Percentiles rank a stretch among this genome's conserved stretches.
Evolutionary conservation across 768 basidiomycete species (phyloP).

Genomic region (Suillus paluster): DNA sequence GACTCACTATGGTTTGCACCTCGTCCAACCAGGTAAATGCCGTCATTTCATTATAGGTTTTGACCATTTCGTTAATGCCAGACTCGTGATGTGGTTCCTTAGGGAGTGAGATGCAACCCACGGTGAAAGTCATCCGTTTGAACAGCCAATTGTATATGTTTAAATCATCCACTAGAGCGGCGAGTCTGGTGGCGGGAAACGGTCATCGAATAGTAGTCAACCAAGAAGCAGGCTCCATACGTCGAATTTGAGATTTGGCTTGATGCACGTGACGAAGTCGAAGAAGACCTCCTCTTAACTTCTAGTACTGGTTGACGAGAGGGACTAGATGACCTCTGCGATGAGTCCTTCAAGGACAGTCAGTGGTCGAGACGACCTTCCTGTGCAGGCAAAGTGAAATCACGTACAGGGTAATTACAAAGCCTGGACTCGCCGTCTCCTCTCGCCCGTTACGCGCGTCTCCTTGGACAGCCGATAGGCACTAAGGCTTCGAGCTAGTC

Average conservation of each 20-base stretch:
- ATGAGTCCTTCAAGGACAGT: neutral
- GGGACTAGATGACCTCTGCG: neutral
- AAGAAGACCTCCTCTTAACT: neutral
- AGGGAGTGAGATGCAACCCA: neutral
- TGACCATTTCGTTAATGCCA: neutral
- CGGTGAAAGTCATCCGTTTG: neutral
- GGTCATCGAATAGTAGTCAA: neutral
- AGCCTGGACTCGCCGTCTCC: neutral
- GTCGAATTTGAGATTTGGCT: neutral
- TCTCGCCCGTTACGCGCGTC: too few species aligned
- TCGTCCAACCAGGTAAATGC: neutral
- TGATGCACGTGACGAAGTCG: neutral
- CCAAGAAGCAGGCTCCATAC: neutral
- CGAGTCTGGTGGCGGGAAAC: neutral
- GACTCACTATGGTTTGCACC: neutral
- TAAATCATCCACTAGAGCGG: neutral
- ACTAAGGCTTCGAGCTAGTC: neutral
- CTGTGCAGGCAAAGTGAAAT: neutral
- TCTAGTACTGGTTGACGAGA: neutral
- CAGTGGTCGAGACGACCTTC: too few species aligned
- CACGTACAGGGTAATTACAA: neutral
- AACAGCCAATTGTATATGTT: slow-evolving; percentile 8
- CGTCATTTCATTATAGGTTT: slow-evolving; percentile 2
- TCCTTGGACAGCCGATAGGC: too few species aligned
- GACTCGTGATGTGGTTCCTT: neutral